Conservation (phyloP, 306 rosid genomes). For the Parietaria judaica region DNA sequence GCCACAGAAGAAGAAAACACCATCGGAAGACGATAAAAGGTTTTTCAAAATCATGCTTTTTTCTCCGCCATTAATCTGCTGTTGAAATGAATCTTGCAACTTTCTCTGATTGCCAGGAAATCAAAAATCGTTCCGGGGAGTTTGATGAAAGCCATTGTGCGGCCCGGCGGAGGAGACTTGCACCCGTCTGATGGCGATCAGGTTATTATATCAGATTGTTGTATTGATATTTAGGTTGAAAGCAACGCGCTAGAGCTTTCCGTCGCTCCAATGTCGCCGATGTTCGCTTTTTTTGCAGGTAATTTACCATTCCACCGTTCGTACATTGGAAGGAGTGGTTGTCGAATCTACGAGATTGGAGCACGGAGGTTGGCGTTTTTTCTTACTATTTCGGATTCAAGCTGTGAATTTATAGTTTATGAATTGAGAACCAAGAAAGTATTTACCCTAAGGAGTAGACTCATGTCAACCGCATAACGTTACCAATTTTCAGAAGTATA, state of each 20-base stretch:
- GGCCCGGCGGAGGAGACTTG: slow-evolving; percentile 82
- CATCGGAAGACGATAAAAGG: slow-evolving; percentile 84
- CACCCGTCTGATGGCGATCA: slow-evolving; percentile 80
- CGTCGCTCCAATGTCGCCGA: background rate
- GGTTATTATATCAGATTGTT: slow-evolving; percentile 25
- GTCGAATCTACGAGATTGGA: slow-evolving; percentile 74
- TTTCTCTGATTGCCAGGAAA: slow-evolving; percentile 36
- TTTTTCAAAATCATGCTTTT: slow-evolving; percentile 5
- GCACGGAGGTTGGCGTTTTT: slow-evolving; percentile 56
- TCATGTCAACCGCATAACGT: too few relatives aligned
- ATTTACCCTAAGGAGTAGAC: too few relatives aligned
- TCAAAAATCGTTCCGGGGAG: slow-evolving; percentile 72
- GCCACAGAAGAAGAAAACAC: slow-evolving; percentile 56
- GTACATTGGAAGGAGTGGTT: slow-evolving; percentile 83
- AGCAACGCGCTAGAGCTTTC: background rate
- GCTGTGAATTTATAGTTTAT: too few relatives aligned
- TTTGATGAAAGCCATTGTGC: slow-evolving; percentile 84
- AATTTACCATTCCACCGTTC: slow-evolving; percentile 66
- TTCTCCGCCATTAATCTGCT: background rate
- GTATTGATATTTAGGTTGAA: background rate
- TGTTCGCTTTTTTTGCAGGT: slow-evolving; percentile 40
- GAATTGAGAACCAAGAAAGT: too few relatives aligned
- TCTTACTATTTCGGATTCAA: background rate
- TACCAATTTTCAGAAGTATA: background rate
- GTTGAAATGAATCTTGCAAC: background rate